Evolutionary conservation across 768 basidiomycete genomes (phyloP).

Genomic region (Termitomyces sp.): DNA sequence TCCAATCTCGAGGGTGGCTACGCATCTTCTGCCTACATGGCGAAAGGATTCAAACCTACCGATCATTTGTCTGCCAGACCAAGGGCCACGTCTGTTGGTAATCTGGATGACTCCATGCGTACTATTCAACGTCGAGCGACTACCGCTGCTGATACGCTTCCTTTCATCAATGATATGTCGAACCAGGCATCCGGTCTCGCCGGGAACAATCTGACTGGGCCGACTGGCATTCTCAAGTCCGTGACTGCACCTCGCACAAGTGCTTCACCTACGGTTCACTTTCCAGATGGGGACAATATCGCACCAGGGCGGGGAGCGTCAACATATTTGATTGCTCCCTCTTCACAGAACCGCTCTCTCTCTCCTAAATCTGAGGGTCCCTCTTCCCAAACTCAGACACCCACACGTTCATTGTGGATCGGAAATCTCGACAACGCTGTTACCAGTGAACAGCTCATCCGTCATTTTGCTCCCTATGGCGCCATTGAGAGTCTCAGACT

Average conservation of each 20-base stretch:
- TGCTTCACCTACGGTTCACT: conserved; percentile 57
- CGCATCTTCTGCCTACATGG: conserved; percentile 54
- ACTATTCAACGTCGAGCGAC: conserved; percentile 61
- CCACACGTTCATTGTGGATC: conserved; percentile 96
- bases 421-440: conserved; percentile 95
- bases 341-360: conserved; percentile 65
- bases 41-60: conserved; percentile 69
- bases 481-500: conserved; percentile 94
- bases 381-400: conserved; percentile 79
- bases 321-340: conserved; percentile 68
- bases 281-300: conserved; percentile 54
- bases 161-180: conserved; percentile 54
- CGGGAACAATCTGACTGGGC: conserved; percentile 31
- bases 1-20: conserved; percentile 45
- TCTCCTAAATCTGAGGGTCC: conserved; percentile 77
- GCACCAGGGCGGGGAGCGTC: conserved; percentile 42
- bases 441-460: conserved; percentile 90
- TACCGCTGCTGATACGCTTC: conserved; percentile 47
- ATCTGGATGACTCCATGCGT: conserved; percentile 75
- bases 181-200: conserved; percentile 34
- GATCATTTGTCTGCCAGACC: conserved; percentile 69
- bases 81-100: conserved; percentile 86
- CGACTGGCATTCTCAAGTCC: conserved; percentile 55
- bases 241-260: conserved; percentile 36
- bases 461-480: conserved; percentile 94